Base-by-base conservation (phyloP, 2,329 filamentous ascomycete genomes). In the Cyphellophora europaea region DNA sequence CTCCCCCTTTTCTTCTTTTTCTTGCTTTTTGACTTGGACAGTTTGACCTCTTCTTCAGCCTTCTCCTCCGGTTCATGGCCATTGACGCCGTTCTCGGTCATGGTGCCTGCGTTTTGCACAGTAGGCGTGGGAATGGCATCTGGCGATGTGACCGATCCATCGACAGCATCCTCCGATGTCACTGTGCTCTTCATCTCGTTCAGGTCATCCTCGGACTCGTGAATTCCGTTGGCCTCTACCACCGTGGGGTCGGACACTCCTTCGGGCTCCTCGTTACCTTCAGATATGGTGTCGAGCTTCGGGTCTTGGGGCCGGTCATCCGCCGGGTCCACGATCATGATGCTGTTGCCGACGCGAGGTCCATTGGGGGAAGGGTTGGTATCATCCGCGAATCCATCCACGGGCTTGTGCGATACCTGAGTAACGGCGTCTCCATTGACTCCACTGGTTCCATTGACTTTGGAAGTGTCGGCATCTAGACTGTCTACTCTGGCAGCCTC, bases 1-100 rank as follows among this genome's bases (percentile, higher is more conserved):
- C 21, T 15, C 19, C 6, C 11, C 16, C n/a, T 8, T 16, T 11
- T 36, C 25, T 30, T 30, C 33, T 12, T 37, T 17, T 23, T 33
- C 23, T 17, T 14, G n/a, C 15, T 12, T 14, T 33, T 33, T 5
- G 11, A 6, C 8, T 25, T 19, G 16, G 15, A n/a, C 6, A 5
- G 32, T 8, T 21, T 33, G 11, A 11, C 19, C 19, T 25, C 32
- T 6, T 16, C 32, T 11, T 10, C 30, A 16, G 12, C 32, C 14
- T 25, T 25, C 21, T 25, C 18, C 19, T 14, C 32, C 5, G 18
- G 19, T 6, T 8, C 10, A 10, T 11, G 5, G 14, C 6, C 32
- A 5, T 28, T 13, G n/a, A 5, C 16, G 5, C 19, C 18, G 30
- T 10, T 12, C 8, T 10, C 27, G 6, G 11, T 6, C 12, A 19